Evolutionary conservation across 2,329 filamentous ascomycete species (phyloP).

Genomic region (Phaeosphaeria sp.): DNA sequence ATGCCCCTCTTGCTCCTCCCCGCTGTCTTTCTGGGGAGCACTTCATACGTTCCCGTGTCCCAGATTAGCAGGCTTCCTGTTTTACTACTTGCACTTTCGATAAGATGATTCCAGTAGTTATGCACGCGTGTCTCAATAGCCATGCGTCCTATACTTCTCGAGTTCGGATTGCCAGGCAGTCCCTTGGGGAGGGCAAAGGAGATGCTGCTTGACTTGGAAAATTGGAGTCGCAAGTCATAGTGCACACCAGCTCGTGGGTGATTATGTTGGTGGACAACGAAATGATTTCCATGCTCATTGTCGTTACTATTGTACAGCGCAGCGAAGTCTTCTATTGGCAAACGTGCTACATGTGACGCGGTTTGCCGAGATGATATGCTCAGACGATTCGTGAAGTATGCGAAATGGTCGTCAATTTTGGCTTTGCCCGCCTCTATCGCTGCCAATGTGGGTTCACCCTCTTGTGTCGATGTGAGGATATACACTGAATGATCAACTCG

Average conservation of each 20-base stretch:
- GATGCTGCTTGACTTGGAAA: slow-evolving; percentile 69
- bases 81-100: slow-evolving; percentile 51
- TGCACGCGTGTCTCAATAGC: slow-evolving; percentile 55
- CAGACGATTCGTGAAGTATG: slow-evolving; percentile 55
- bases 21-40: slow-evolving; percentile 34
- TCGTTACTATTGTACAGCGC: slow-evolving; percentile 57
- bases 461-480: not conserved
- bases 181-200: slow-evolving; percentile 60
- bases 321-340: slow-evolving; percentile 53
- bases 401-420: slow-evolving; percentile 56
- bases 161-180: slow-evolving; percentile 52
- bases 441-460: slow-evolving; percentile 37
- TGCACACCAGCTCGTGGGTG: slow-evolving; percentile 72
- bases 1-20: slow-evolving; percentile 14
- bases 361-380: slow-evolving; percentile 32
- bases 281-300: slow-evolving; percentile 56
- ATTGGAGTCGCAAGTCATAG: slow-evolving; percentile 74
- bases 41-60: slow-evolving; percentile 54
- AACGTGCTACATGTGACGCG: slow-evolving; percentile 30
- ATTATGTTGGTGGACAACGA: slow-evolving; percentile 76
- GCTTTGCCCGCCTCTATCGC: slow-evolving; percentile 61
- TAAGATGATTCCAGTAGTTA: slow-evolving; percentile 54
- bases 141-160: slow-evolving; percentile 48
- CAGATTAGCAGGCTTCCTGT: slow-evolving; percentile 55
- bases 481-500: not conserved